Percentiles rank a stretch among this genome's conserved stretches.
Conservation (phyloP, 768 basidiomycete genomes). For the Collybia sordida region DNA sequence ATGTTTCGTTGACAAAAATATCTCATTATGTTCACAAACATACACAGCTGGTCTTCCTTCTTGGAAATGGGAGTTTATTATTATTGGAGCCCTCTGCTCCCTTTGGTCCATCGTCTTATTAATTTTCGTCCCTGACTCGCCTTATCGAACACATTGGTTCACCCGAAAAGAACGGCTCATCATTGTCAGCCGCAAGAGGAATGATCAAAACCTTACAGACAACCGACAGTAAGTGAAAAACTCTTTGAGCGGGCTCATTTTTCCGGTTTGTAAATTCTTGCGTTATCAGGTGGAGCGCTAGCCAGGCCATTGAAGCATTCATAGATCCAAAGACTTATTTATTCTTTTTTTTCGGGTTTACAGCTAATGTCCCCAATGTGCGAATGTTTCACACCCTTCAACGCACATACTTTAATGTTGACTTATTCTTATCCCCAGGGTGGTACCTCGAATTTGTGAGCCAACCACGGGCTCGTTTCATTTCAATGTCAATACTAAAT, state of each 20-base stretch:
- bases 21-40: slow-evolving; percentile 4
- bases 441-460: slow-evolving; percentile 26
- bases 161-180: slow-evolving; percentile 28
- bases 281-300: slow-evolving; percentile 14
- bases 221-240: slow-evolving; percentile 16
- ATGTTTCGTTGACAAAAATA: slow-evolving; percentile 2
- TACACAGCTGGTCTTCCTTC: neutral
- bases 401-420: too few relatives aligned
- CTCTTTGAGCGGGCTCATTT: neutral
- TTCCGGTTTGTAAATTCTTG: too few relatives aligned
- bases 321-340: slow-evolving; percentile 31
- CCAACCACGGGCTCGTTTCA: too few relatives aligned
- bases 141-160: slow-evolving; percentile 29
- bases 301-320: slow-evolving; percentile 24
- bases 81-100: slow-evolving; percentile 32
- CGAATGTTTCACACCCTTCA: too few relatives aligned
- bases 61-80: slow-evolving; percentile 12
- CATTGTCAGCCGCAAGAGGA: slow-evolving; percentile 31
- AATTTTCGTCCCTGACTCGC: slow-evolving; percentile 33
- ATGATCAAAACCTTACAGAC: slow-evolving; percentile 26
- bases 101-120: slow-evolving; percentile 26
- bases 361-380: slow-evolving; percentile 23
- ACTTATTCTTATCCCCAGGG: neutral
- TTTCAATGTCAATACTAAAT: too few relatives aligned
- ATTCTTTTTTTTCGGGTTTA: slow-evolving; percentile 28